phyloP scores from a whole-genome alignment of 1,139 yeast species.

The Yamadazyma siamensis region DNA sequence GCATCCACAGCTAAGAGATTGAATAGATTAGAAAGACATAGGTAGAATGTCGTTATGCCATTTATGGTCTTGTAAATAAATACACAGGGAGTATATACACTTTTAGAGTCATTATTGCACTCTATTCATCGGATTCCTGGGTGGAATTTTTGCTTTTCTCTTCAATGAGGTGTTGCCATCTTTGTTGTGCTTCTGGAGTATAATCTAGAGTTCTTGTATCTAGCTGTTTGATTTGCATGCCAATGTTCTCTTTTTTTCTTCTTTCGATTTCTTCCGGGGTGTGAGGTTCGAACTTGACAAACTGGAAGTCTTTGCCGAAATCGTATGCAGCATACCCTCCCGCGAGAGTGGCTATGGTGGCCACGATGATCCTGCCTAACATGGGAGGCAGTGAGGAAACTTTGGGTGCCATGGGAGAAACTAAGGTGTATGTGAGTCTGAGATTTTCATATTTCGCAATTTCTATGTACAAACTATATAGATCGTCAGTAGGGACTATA shows the following conservation, averaged over 20 bases:
- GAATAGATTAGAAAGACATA: slow-evolving; percentile 67
- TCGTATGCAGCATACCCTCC: slow-evolving; percentile 34
- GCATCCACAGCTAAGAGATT: slow-evolving; percentile 85
- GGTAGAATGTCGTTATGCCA: too few relatives aligned
- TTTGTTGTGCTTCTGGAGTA: slow-evolving; percentile 43
- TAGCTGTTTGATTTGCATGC: slow-evolving; percentile 27
- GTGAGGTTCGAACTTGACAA: slow-evolving; percentile 37
- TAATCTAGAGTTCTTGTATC: slow-evolving; percentile 40
- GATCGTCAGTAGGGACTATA: too few relatives aligned
- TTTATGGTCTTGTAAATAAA: slow-evolving; percentile 5
- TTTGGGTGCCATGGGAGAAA: slow-evolving; percentile 1
- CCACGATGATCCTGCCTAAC: slow-evolving; percentile 31
- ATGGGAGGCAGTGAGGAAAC: slow-evolving; percentile 34
- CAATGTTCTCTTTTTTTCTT: slow-evolving; percentile 31
- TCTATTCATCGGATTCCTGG: slow-evolving; percentile 1
- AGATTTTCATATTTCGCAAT: background rate
- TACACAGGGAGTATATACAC: slow-evolving; percentile 3
- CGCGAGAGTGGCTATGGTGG: slow-evolving; percentile 32
- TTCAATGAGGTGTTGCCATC: slow-evolving; percentile 22
- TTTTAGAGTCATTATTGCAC: background rate
- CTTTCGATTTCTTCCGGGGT: slow-evolving; percentile 39
- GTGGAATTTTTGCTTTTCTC: slow-evolving; percentile 16
- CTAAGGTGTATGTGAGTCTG: slow-evolving; percentile 1
- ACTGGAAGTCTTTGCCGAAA: slow-evolving; percentile 40
- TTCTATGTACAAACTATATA: too few relatives aligned